These are phyloP conservation scores for Cutaneotrichosporon sp. DNA, from an alignment of 1,284 basidiomycete species.

Conservation along the genomic window DNA sequence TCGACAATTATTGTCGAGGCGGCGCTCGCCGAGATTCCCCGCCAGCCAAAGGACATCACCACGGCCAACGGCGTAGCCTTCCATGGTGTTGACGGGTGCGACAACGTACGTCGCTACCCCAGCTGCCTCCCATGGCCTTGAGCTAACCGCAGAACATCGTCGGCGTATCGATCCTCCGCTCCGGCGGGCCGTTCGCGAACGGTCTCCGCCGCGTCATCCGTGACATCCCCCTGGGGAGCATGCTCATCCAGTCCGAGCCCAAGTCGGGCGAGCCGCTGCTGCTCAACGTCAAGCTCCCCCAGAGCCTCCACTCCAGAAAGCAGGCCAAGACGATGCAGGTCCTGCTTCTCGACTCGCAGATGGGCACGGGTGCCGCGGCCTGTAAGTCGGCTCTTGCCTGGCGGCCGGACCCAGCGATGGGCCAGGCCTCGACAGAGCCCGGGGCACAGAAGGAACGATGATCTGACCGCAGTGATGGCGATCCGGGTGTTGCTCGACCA, in stretches of 20 bases:
- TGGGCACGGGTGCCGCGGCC: conserved; percentile 91
- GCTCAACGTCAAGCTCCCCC: conserved; percentile 77
- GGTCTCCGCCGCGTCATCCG: conserved; percentile 87
- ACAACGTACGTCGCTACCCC: conserved; percentile 48
- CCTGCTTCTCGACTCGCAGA: conserved; percentile 90
- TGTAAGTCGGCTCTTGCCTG: conserved; percentile 45
- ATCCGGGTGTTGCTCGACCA: conserved; percentile 94
- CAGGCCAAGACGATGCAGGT: conserved; percentile 73
- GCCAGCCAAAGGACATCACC: conserved; percentile 62
- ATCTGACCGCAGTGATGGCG: conserved; percentile 66
- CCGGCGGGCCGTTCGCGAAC: conserved; percentile 82
- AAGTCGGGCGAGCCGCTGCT: conserved; percentile 84
- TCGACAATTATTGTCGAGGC: conserved; percentile 82
- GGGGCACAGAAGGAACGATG: neutral
- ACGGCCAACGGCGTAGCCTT: conserved; percentile 68
- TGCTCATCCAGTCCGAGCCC: conserved; percentile 86
- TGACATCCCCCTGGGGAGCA: conserved; percentile 81
- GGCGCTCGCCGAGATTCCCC: conserved; percentile 79
- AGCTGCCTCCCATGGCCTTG: no score
- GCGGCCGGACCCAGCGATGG: neutral
- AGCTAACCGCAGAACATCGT: conserved; percentile 36
- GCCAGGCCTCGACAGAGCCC: neutral
- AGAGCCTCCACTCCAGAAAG: conserved; percentile 65
- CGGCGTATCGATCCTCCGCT: conserved; percentile 50
- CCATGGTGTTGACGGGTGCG: conserved; percentile 60